Conservation (phyloP, 75 land plant species). For the Sequoia sempervirens region DNA sequence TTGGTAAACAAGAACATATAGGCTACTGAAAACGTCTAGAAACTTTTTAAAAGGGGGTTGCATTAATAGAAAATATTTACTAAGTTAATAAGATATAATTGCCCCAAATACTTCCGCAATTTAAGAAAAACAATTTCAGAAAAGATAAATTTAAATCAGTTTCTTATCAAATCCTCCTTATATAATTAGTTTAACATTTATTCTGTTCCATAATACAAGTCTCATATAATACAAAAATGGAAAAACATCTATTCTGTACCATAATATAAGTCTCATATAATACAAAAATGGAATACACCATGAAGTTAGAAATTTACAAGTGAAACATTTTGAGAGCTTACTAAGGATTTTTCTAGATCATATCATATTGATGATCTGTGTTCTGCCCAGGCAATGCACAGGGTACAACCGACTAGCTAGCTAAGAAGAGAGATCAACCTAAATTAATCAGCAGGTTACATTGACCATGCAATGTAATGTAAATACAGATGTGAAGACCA, state of each 20-base stretch:
- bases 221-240: not conserved
- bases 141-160: not conserved
- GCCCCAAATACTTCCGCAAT: not conserved
- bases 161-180: not conserved
- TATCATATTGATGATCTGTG: not conserved
- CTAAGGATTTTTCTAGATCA: not conserved
- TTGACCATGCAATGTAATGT: too few species aligned
- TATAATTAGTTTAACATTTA: not conserved
- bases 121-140: not conserved
- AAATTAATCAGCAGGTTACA: too few species aligned
- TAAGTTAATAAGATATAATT: not conserved
- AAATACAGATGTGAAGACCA: too few species aligned
- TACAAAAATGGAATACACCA: not conserved
- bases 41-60: too few species aligned
- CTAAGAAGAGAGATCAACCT: not conserved
- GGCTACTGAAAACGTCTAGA: not conserved
- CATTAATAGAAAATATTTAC: not conserved
- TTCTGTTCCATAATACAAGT: not conserved
- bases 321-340: not conserved
- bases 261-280: too few species aligned
- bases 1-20: not conserved
- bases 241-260: not conserved
- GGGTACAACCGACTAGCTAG: too few species aligned
- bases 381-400: too few species aligned
- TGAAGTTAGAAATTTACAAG: not conserved